phyloP scores from a whole-genome alignment of 192 early-diverging fungal species.

The Coemansia sp. region DNA sequence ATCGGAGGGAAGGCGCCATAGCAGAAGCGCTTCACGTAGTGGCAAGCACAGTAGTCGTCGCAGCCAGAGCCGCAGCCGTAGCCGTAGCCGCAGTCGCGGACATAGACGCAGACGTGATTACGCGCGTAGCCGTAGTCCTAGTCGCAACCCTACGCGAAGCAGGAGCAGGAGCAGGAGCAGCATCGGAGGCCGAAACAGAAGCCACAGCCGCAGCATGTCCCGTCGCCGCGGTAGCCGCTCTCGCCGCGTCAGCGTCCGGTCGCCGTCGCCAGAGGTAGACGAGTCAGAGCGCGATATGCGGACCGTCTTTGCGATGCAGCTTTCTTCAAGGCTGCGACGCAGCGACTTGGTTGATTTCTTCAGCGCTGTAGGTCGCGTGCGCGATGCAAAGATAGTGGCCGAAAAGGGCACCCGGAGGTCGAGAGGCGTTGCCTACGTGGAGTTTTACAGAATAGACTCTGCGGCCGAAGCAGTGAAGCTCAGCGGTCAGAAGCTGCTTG shows the following conservation, averaged over 20 bases:
- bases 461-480: constrained; percentile 82
- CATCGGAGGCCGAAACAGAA: not conserved
- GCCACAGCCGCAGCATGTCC: constrained; percentile 8
- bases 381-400: constrained; percentile 83
- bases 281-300: constrained; percentile 81
- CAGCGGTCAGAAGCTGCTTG: constrained; percentile 82
- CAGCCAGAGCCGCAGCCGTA: too few species aligned
- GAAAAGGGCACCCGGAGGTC: constrained; percentile 80
- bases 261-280: constrained; percentile 65
- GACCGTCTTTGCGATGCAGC: constrained; percentile 94
- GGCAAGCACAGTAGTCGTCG: not conserved
- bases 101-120: not conserved
- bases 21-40: not conserved
- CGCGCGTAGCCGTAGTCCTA: constrained; percentile 10
- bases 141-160: not conserved
- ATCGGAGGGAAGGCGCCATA: not conserved
- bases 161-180: not conserved
- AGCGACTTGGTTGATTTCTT: constrained; percentile 91
- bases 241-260: constrained; percentile 33
- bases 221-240: constrained; percentile 10
- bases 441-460: constrained; percentile 85
- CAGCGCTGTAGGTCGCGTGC: constrained; percentile 71
- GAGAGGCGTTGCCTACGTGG: constrained; percentile 94
- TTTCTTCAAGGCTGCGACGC: constrained; percentile 71
- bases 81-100: too few species aligned